Conservation (phyloP, 768 basidiomycete species). For the Lentinula raphanica region DNA sequence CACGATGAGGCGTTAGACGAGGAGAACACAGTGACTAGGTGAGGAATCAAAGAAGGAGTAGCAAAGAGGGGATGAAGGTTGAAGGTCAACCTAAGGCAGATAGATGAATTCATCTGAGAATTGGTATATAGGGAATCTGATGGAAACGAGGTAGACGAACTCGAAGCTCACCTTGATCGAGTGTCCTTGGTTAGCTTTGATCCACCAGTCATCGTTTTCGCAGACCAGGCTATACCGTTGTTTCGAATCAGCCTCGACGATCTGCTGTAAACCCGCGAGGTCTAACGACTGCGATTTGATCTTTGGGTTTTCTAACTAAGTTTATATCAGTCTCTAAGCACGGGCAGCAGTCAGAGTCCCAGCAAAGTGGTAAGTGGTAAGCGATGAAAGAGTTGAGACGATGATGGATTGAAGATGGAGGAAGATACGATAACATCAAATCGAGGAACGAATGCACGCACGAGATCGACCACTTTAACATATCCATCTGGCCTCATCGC, state of each 20-base stretch:
- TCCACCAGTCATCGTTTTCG: constrained; percentile 55
- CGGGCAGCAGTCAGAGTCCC: too few species aligned
- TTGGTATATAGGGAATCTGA: too few species aligned
- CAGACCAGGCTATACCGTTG: constrained; percentile 53
- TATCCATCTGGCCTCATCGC: constrained; percentile 82
- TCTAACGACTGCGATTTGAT: constrained; percentile 50
- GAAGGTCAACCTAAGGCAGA: too few species aligned
- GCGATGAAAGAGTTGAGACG: too few species aligned
- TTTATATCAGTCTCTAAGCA: background rate
- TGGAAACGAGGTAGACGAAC: background rate
- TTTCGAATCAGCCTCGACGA: constrained; percentile 67
- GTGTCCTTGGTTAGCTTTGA: constrained; percentile 88
- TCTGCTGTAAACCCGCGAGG: constrained; percentile 46
- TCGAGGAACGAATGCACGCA: constrained; percentile 33
- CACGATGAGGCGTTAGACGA: too few species aligned
- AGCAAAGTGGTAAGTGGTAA: too few species aligned
- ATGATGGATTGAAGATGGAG: too few species aligned
- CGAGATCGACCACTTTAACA: constrained; percentile 76
- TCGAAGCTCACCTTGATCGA: constrained; percentile 57
- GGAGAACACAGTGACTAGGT: too few species aligned
- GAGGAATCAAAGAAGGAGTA: too few species aligned
- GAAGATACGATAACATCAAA: background rate
- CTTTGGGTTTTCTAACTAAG: constrained; percentile 66
- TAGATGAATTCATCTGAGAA: too few species aligned
- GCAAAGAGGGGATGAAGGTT: too few species aligned